Evolutionary conservation across 2,329 filamentous ascomycete species (phyloP).

Genomic region (Microdochium bolleyi): DNA sequence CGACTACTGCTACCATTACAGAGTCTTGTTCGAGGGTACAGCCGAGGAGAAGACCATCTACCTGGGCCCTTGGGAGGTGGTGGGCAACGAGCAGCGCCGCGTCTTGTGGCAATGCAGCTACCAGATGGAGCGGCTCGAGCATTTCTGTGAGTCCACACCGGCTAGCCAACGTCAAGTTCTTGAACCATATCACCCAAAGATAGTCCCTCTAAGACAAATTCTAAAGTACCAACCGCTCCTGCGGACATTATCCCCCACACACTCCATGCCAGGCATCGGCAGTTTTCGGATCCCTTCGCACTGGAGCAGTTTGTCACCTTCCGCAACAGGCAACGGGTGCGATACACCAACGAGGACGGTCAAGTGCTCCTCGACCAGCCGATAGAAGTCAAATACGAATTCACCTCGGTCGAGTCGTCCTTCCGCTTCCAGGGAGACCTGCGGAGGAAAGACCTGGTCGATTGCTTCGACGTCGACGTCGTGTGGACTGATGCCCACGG

Average conservation of each 20-base stretch:
- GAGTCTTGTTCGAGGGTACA: conserved; percentile 42
- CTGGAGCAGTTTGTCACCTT: conserved; percentile 42
- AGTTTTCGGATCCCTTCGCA: conserved; percentile 39
- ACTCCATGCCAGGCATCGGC: conserved; percentile 40
- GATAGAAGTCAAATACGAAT: conserved; percentile 41
- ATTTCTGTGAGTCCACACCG: conserved; percentile 31
- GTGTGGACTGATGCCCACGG: conserved; percentile 42
- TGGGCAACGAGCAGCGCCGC: conserved; percentile 36
- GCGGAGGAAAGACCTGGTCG: conserved; percentile 36
- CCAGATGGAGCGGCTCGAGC: conserved; percentile 41
- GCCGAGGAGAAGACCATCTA: conserved; percentile 40
- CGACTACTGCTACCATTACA: conserved; percentile 13
- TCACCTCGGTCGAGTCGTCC: conserved; percentile 38
- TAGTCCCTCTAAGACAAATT: neutral
- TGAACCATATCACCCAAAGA: neutral
- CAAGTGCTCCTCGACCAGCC: conserved; percentile 38
- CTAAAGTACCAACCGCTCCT: conserved; percentile 35
- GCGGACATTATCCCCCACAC: conserved; percentile 39
- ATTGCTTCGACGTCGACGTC: conserved; percentile 44
- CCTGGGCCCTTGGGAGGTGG: conserved; percentile 44
- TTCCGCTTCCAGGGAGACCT: conserved; percentile 41
- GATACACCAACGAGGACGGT: conserved; percentile 38
- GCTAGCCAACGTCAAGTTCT: neutral
- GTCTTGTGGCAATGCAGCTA: conserved; percentile 47
- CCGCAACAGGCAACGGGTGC: conserved; percentile 36